These are phyloP conservation scores for Aspergillus coremiiformis DNA, from an alignment of 495 filamentous ascomycete genomes.

Conservation along the genomic window DNA sequence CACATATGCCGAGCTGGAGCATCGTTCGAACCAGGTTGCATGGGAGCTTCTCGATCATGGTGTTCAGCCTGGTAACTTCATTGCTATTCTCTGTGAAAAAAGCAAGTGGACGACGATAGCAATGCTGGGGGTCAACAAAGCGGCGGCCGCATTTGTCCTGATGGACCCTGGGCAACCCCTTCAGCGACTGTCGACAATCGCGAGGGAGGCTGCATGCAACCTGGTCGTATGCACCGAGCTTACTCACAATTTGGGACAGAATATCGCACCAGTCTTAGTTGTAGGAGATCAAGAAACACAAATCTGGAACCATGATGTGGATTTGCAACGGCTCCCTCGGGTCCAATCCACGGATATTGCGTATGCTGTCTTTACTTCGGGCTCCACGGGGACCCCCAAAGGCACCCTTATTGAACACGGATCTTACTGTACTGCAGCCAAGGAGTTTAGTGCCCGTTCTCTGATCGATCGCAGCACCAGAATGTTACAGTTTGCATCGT, in stretches of 20 bases:
- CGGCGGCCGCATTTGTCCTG: constrained; percentile 39
- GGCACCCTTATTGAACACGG: constrained; percentile 26
- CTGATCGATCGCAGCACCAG: constrained; percentile 13
- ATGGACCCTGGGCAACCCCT: constrained; percentile 41
- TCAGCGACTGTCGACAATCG: constrained; percentile 24
- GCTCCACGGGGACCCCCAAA: constrained; percentile 35
- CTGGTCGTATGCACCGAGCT: too few relatives aligned
- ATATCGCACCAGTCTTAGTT: background rate
- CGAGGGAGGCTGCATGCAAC: background rate
- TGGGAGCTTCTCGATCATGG: constrained; percentile 5
- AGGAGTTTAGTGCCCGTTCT: constrained; percentile 10
- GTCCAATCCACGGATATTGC: background rate
- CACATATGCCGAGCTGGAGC: constrained; percentile 24
- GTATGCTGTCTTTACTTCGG: constrained; percentile 35
- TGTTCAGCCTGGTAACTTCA: constrained; percentile 22
- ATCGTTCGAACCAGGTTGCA: constrained; percentile 6
- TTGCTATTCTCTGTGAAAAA: constrained; percentile 42
- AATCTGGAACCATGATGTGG: too few relatives aligned
- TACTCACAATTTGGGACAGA: background rate
- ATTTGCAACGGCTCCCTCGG: constrained; percentile 6
- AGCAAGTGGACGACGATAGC: constrained; percentile 32
- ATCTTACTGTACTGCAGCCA: constrained; percentile 9
- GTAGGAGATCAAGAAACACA: background rate
- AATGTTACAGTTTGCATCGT: constrained; percentile 24
- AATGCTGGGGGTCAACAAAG: constrained; percentile 38